These are phyloP conservation scores for Vaccinium corymbosum DNA, from an alignment of 148 eudicot species.

Conservation along the genomic window DNA sequence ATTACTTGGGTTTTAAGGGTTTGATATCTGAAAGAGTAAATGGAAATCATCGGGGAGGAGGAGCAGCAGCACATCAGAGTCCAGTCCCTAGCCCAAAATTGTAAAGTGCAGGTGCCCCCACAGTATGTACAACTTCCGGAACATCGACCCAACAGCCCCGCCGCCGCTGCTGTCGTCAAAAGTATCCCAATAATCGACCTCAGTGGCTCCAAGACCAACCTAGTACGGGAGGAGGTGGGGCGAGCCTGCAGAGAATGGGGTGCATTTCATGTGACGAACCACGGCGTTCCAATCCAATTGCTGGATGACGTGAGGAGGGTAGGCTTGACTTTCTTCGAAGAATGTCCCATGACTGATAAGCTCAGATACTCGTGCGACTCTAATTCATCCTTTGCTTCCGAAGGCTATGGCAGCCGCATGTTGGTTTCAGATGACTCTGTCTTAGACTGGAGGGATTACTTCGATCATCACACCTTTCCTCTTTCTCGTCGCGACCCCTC, in stretches of 20 bases:
- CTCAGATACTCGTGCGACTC: constrained; percentile 48
- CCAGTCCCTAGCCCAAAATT: constrained; percentile 34
- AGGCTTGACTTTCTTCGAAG: constrained; percentile 59
- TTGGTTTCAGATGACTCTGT: constrained; percentile 61
- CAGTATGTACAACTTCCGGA: constrained; percentile 57
- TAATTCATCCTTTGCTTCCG: constrained; percentile 46
- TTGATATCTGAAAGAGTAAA: not conserved
- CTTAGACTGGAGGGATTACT: constrained; percentile 97
- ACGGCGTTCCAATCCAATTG: constrained; percentile 50
- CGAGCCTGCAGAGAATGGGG: constrained; percentile 78
- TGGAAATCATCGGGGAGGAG: constrained; percentile 14
- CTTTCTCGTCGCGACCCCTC: constrained; percentile 50
- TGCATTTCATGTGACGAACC: constrained; percentile 68
- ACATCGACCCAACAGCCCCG: constrained; percentile 28
- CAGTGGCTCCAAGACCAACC: constrained; percentile 18
- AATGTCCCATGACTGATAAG: constrained; percentile 43
- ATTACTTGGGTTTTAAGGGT: not conserved
- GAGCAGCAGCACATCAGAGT: constrained; percentile 23
- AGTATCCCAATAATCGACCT: constrained; percentile 57
- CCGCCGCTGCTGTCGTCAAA: constrained; percentile 7
- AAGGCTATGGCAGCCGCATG: constrained; percentile 92
- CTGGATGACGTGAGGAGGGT: constrained; percentile 49
- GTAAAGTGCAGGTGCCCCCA: constrained; percentile 27
- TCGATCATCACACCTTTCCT: constrained; percentile 89
- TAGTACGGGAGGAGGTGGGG: constrained; percentile 24